These are phyloP conservation scores for Aspergillus tanneri DNA, from an alignment of 2,329 filamentous ascomycete genomes.

Conservation along the genomic window DNA sequence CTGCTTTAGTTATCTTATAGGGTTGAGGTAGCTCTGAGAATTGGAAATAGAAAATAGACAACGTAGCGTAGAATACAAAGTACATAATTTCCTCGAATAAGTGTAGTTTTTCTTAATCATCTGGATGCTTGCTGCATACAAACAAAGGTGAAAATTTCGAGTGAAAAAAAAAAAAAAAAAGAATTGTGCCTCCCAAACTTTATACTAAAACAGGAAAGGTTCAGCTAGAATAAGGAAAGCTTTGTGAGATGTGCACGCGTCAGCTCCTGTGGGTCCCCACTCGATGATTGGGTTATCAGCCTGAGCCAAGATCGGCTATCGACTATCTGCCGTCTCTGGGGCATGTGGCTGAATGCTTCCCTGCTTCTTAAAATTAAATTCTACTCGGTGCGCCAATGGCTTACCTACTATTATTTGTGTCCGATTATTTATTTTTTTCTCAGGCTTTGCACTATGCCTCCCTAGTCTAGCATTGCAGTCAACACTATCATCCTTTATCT, in stretches of 20 bases:
- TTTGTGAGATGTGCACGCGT: slow-evolving; percentile 35
- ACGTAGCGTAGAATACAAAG: too few relatives aligned
- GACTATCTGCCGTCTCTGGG: slow-evolving; percentile 39
- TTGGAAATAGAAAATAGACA: too few relatives aligned
- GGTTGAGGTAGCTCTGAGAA: too few relatives aligned
- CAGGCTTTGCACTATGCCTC: background rate
- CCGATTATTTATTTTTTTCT: background rate
- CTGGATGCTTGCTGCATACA: too few relatives aligned
- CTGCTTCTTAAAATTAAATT: slow-evolving; percentile 9
- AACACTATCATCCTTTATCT: background rate
- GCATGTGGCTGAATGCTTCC: slow-evolving; percentile 12
- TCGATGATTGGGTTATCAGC: slow-evolving; percentile 31
- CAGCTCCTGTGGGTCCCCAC: slow-evolving; percentile 27
- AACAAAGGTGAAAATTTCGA: background rate
- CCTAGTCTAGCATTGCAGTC: background rate
- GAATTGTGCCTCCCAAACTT: slow-evolving; percentile 8
- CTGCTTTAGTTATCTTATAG: background rate
- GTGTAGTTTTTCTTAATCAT: too few relatives aligned
- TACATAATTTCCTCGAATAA: too few relatives aligned
- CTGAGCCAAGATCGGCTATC: slow-evolving; percentile 40
- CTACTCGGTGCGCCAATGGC: slow-evolving; percentile 3
- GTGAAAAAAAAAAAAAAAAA: slow-evolving; percentile 5
- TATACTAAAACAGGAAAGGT: slow-evolving; percentile 10
- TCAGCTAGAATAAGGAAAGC: slow-evolving; percentile 11
- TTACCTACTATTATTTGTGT: background rate